Evolutionary conservation across 805 yeast genomes (phyloP), one percentile per base, ranked within the genome.

Genomic region (Barnettozyma californica): DNA sequence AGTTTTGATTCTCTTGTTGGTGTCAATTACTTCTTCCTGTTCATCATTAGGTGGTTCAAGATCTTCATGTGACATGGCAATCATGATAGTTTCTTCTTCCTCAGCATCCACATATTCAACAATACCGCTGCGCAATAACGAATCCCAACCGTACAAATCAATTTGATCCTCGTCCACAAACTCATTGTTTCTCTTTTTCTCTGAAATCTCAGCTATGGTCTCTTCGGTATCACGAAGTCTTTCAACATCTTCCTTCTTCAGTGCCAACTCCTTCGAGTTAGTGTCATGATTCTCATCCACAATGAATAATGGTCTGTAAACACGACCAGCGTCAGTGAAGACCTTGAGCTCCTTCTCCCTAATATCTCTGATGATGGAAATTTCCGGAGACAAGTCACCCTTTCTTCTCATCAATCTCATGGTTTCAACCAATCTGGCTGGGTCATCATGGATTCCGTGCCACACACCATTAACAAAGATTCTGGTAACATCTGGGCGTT

Each of bases 1-100:
- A 18, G 88, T 82, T 67, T 84, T 91, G 63, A 94, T 87, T 71
- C 99, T 82, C 68, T 83, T 83, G 29, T 95, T 95, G 57, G 69
- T 66, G 44, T 68, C 73, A 33, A 50, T 41, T 6, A 36, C 27
- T 26, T 71, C 68, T 20, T 70, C 74, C 42, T 73, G 78, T 49
- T 73, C 73, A 10, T 73, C 73, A 11, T 72, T 64, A 41, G 68
- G 73, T 20, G 73, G 80, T 53, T 85, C 90, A 65, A 94, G 75
- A 70, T 94, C 99, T 67, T 94, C 99, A 2, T 96, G 97, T 16
- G 96, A 85, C 99, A 94, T 94, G 36, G 99, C 97, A 71, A 94
- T 94, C 88, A 94, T 84, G 46, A 89, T 87, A 1, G 98, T 91
- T 71, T 94, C 99, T 67, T 94, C 99, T 75, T 94, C 99, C 69